Percentiles rank a stretch among this genome's conserved stretches.
Conservation (phyloP, 176 grass and related monocot species). For the Thinopyrum elongatum region DNA sequence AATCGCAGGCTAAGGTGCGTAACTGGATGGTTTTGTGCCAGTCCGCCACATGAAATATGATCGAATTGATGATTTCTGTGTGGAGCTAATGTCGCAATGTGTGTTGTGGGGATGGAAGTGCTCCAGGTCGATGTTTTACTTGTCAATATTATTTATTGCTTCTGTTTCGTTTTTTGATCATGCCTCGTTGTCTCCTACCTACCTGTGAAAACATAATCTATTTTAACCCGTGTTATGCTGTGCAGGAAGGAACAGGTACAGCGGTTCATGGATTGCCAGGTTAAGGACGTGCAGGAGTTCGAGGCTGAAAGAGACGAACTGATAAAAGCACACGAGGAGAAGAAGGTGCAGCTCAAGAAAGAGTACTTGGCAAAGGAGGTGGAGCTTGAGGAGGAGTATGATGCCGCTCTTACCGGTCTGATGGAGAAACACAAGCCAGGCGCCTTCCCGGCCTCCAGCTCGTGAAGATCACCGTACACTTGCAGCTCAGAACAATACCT, state of each 20-base stretch:
- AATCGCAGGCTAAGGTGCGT: slow-evolving; percentile 53
- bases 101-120: no score
- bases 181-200: no score
- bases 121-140: neutral
- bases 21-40: no score
- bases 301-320: slow-evolving; percentile 52
- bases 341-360: slow-evolving; percentile 45
- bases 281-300: slow-evolving; percentile 69
- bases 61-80: no score
- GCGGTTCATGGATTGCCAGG: slow-evolving; percentile 64
- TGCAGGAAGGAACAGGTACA: slow-evolving; percentile 65
- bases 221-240: neutral
- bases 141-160: no score
- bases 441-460: no score
- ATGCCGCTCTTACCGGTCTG: slow-evolving; percentile 46
- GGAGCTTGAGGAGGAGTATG: slow-evolving; percentile 57
- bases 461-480: no score
- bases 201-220: neutral
- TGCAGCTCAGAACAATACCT: no score
- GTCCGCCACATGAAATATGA: no score
- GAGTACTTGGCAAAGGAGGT: slow-evolving; percentile 64
- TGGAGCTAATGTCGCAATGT: no score
- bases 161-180: neutral
- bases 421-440: slow-evolving; percentile 22
- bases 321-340: slow-evolving; percentile 52